Conservation (phyloP, 139 green algal species). For the Ulvella scutata region DNA sequence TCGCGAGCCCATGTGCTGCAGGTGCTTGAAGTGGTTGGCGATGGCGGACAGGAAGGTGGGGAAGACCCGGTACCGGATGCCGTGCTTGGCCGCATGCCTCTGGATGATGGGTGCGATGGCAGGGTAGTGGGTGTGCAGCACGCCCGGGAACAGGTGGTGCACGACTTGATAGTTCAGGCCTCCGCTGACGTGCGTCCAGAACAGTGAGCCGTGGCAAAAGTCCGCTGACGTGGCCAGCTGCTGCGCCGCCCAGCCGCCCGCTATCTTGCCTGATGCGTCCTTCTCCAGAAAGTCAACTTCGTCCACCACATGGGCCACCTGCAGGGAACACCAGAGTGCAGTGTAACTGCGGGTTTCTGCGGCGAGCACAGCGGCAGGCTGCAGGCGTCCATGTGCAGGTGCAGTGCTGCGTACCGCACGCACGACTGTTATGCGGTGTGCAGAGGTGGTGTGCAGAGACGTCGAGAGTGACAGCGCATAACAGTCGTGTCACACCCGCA, state of each 20-base stretch:
- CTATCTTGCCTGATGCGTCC: constrained; percentile 8
- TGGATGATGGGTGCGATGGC: constrained; percentile 37
- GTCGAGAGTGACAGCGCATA: too few relatives aligned
- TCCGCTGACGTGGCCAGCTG: constrained; percentile 39
- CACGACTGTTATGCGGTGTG: too few relatives aligned
- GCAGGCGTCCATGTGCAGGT: too few relatives aligned
- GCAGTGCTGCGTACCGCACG: too few relatives aligned
- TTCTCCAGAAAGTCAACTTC: constrained; percentile 25
- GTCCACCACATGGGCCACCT: constrained; percentile 40
- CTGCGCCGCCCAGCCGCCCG: constrained; percentile 28
- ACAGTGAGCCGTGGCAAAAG: constrained; percentile 41
- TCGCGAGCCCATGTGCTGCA: constrained; percentile 17
- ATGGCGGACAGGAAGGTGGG: constrained; percentile 21
- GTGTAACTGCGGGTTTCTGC: too few relatives aligned
- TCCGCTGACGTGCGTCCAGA: constrained; percentile 55
- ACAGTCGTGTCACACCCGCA: too few relatives aligned
- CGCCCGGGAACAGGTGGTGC: constrained; percentile 37
- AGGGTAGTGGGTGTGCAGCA: constrained; percentile 37
- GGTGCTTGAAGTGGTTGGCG: constrained; percentile 22
- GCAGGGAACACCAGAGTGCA: too few relatives aligned
- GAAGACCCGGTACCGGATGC: constrained; percentile 30
- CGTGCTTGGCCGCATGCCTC: constrained; percentile 24
- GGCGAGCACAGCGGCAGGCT: too few relatives aligned
- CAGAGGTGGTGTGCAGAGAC: too few relatives aligned
- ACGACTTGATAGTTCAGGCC: constrained; percentile 55